Percentiles rank a stretch among this genome's conserved stretches.
Evolutionary conservation across 176 grass and related monocot species (phyloP).

Genomic region (Zea mays): DNA sequence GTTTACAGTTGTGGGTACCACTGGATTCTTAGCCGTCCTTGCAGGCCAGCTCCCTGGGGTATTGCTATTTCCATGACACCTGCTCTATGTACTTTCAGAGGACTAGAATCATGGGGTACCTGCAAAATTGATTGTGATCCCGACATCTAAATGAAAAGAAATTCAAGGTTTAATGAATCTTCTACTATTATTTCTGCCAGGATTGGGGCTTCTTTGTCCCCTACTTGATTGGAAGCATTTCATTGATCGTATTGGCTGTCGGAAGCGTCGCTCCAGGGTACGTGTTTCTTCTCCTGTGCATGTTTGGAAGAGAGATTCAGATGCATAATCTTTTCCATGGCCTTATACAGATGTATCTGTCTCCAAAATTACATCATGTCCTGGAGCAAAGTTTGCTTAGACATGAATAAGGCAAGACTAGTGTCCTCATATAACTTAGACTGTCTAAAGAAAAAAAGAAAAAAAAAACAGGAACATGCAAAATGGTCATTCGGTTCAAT

Average conservation of each 20-base stretch:
- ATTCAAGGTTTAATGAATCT: not conserved
- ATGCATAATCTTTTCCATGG: not conserved
- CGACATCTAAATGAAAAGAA: not conserved
- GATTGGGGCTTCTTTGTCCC: constrained; percentile 99
- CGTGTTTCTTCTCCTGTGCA: constrained; percentile 19
- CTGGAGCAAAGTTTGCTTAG: not conserved
- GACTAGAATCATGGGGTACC: too few species aligned
- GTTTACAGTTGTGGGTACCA: constrained; percentile 80
- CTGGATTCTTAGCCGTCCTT: constrained; percentile 75
- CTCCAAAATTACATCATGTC: not conserved
- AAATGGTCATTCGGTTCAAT: not conserved
- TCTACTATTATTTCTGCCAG: constrained; percentile 35
- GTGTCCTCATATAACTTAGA: not conserved
- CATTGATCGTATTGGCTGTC: constrained; percentile 74
- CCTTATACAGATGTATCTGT: not conserved
- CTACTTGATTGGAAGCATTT: constrained; percentile 88
- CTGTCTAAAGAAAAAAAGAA: not conserved
- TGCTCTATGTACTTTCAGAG: not conserved
- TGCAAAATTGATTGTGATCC: not conserved
- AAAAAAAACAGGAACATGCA: not conserved
- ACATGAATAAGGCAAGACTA: not conserved
- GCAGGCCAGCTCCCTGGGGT: constrained; percentile 92
- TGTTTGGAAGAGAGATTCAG: not conserved
- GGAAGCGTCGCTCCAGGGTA: constrained; percentile 92
- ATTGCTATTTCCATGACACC: constrained; percentile 19